Conservation (phyloP, 139 green algal species). For the Raphidocelis subcapitata region DNA sequence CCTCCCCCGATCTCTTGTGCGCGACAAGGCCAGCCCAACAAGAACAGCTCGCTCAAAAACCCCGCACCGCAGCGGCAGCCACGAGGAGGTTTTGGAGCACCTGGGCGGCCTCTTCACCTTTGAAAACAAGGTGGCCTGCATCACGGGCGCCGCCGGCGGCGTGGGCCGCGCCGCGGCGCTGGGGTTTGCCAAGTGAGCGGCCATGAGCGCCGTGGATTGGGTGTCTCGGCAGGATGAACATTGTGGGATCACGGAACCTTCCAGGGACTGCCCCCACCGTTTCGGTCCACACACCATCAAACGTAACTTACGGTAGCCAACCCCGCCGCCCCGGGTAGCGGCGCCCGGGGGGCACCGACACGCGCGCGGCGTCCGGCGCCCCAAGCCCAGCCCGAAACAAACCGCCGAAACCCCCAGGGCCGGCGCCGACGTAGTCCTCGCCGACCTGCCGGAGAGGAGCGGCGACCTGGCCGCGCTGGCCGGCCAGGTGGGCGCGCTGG, state of each 20-base stretch:
- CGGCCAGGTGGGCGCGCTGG: not conserved
- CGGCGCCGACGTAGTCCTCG: conserved; percentile 26
- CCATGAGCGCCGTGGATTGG: not conserved
- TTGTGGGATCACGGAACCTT: not conserved
- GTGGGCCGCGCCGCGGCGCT: not conserved
- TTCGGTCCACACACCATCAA: not conserved
- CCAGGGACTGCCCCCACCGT: not conserved
- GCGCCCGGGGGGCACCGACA: too few species aligned
- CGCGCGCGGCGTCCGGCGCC: too few species aligned
- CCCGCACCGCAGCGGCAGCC: not conserved
- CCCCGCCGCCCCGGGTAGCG: not conserved
- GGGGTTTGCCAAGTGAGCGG: conserved; percentile 3
- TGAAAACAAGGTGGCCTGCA: too few species aligned
- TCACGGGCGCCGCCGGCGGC: not conserved
- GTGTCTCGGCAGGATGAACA: not conserved
- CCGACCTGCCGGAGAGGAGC: conserved; percentile 8
- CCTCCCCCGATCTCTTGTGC: too few species aligned
- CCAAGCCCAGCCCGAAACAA: too few species aligned
- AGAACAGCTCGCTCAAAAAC: too few species aligned
- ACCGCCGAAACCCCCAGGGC: too few species aligned
- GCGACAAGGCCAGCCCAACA: too few species aligned
- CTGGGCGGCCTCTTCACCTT: conserved; percentile 1
- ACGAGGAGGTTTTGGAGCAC: not conserved
- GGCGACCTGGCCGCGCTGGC: not conserved
- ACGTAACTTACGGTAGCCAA: not conserved